Conservation (phyloP, 768 basidiomycete species). For the Rhodotorula graminis region DNA sequence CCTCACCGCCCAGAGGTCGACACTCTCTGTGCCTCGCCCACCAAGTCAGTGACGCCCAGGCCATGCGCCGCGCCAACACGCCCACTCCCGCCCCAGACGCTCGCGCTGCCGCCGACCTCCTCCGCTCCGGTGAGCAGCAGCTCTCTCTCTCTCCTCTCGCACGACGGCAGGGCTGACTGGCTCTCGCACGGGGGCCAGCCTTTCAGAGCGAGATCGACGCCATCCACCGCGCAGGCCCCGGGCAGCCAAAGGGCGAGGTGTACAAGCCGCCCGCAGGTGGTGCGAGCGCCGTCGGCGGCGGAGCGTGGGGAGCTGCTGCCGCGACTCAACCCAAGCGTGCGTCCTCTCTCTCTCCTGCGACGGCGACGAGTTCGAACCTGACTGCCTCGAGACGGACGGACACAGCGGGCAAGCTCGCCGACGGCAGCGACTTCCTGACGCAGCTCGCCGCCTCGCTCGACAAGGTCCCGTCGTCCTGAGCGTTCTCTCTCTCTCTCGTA, state of each 20-base stretch:
- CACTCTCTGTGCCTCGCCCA: too few relatives aligned
- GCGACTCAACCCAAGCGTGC: conserved; percentile 18
- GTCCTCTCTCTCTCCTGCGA: background rate
- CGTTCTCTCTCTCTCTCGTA: too few relatives aligned
- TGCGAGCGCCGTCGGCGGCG: conserved; percentile 5
- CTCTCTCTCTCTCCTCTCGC: too few relatives aligned
- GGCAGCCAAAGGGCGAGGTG: conserved; percentile 6
- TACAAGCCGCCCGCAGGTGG: background rate
- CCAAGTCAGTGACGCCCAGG: too few relatives aligned
- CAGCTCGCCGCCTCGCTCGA: conserved; percentile 11
- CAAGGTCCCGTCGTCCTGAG: background rate
- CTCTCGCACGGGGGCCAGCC: background rate
- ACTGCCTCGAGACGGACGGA: too few relatives aligned
- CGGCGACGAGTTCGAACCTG: background rate
- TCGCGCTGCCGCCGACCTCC: background rate
- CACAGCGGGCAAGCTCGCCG: conserved; percentile 22
- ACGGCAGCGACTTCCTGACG: conserved; percentile 21
- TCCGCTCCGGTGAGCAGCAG: conserved; percentile 9
- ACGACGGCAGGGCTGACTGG: background rate
- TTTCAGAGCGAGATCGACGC: conserved; percentile 26
- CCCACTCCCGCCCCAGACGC: background rate
- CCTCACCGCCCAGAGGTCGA: too few relatives aligned
- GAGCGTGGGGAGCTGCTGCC: conserved; percentile 7
- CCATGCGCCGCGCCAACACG: background rate
- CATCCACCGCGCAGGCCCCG: background rate